These are phyloP conservation scores for Phaffomyces thermotolerans DNA, from an alignment of 805 yeast species.

Conservation along the genomic window DNA sequence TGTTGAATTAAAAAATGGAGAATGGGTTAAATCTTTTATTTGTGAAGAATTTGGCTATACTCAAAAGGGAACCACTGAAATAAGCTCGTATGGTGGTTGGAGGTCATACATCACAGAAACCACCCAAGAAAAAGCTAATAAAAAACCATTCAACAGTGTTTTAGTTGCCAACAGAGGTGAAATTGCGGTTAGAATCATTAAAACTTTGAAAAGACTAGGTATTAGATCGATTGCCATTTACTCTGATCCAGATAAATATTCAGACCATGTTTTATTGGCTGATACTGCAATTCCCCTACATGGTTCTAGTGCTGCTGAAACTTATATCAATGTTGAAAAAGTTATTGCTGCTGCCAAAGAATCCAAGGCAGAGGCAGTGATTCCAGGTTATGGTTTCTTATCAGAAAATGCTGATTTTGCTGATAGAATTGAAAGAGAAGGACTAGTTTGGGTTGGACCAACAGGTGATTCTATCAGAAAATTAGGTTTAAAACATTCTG, in stretches of 20 bases:
- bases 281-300: slow-evolving; percentile 74
- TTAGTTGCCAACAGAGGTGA: slow-evolving; percentile 96
- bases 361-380: slow-evolving; percentile 86
- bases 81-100: slow-evolving; percentile 90
- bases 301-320: slow-evolving; percentile 84
- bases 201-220: slow-evolving; percentile 72
- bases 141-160: slow-evolving; percentile 71
- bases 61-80: slow-evolving; percentile 64
- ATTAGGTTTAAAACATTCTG: slow-evolving; percentile 92
- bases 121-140: slow-evolving; percentile 22
- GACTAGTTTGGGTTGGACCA: slow-evolving; percentile 94
- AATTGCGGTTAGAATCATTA: slow-evolving; percentile 91
- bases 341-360: slow-evolving; percentile 79
- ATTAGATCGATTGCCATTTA: slow-evolving; percentile 82
- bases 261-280: slow-evolving; percentile 79
- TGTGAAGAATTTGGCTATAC: slow-evolving; percentile 88
- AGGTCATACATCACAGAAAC: slow-evolving; percentile 45
- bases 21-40: slow-evolving; percentile 85
- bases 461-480: slow-evolving; percentile 87
- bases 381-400: slow-evolving; percentile 95
- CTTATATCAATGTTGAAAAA: slow-evolving; percentile 81
- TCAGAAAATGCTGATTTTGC: slow-evolving; percentile 96
- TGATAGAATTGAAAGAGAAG: slow-evolving; percentile 75
- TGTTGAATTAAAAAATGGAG: slow-evolving; percentile 73
- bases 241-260: slow-evolving; percentile 83